Evolutionary conservation across 2,329 filamentous ascomycete species (phyloP), one percentile per base, ranked within the genome.

Genomic region (Sporothrix luriei): DNA sequence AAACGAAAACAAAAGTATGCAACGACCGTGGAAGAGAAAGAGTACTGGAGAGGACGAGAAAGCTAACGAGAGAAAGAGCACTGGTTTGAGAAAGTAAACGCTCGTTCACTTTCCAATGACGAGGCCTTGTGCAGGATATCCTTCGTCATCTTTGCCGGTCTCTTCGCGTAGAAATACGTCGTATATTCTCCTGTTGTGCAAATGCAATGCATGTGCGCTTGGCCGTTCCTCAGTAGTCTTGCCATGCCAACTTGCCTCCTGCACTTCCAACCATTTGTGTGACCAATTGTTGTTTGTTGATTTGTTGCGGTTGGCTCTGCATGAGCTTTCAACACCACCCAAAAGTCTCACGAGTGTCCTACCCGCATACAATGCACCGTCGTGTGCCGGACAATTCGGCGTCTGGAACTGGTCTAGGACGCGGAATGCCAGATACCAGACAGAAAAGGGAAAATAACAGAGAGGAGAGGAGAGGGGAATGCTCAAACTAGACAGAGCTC

Each of bases 141-240:
- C 1, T 54, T 16, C 24, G 21, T 48, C n/a, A 21, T 61, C 4
- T 43, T 19, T 33, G 33, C 33, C 33, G 9, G 9, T 33, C 33
- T 33, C 33, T 33, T 33, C 9, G 33, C 33, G 9, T 33, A 33
- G 5, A 7, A 33, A 33, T 33, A 9, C 6, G 33, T 21, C 16
- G 16, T 48, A 48, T 48, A 6, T 51, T 33, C 48, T 51, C 62
- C 43, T 51, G 62, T 38, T 33, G 62, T 52, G 62, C 62, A 65
- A 33, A 65, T 49, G 61, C 61, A 64, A 64, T 49, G 61, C 61
- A 64, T 64, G 61, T 49, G 43, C 24, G 9, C 43, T 64, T 64
- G 57, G 57, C 38, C 57, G 57, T 62, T 62, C 57, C 57, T 46
- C 57, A 16, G 13, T 62, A 21, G n/a, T 62, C 57, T 46, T 46